Base-by-base conservation (phyloP, 805 yeast genomes). In the Kregervanrija fluxuum region DNA sequence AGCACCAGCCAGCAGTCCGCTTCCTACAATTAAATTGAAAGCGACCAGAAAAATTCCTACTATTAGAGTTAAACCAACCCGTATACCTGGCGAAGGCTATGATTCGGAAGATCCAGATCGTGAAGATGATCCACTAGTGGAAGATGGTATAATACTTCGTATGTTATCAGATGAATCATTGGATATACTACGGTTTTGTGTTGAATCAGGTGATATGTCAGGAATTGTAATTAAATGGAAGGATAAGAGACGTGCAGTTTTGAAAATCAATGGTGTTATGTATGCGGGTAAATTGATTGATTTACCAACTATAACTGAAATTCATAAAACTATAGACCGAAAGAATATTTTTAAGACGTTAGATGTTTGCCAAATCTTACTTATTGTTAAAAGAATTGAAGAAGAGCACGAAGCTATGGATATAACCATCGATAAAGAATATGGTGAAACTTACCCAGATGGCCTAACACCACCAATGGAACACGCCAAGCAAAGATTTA, bases 31-130 rank as follows among this genome's bases (percentile, higher is more conserved):
- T 5, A 52, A 45, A 33, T 37, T 50, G 6, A 48, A 44, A 22
- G 33, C 53, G 15, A 11, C 55, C 5, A 50, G 48, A 17, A 52
- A 49, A 28, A 63, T 70, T 3, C 78, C 80, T 3, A 66, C 72
- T 31, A 73, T 76, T 28, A 61, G 78, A 49, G 69, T 77, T 34
- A 77, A 75, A 49, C 81, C 81, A 1, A 71, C 77, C 0, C 70
- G 95, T 54, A 72, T 82, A 3, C 93, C 95, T 0, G 96, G 96
- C 4, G 96, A 91, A 54, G 98, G 98, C 1, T 91, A 91, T 62
- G 99, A 91, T 59, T 84, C 95, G 2, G 98, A 91, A 56, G 97
- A 95, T 14, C 95, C 96, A 0, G 98, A 91, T 52, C 69, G 87
- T 22, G 99, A 93, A 60, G 96, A 89, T 48, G 97, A 93, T 57